A percentile compares a stretch with the other conserved stretches of the same genome.
Conservation (phyloP, 1,139 yeast genomes). For the Pichia sp. region DNA sequence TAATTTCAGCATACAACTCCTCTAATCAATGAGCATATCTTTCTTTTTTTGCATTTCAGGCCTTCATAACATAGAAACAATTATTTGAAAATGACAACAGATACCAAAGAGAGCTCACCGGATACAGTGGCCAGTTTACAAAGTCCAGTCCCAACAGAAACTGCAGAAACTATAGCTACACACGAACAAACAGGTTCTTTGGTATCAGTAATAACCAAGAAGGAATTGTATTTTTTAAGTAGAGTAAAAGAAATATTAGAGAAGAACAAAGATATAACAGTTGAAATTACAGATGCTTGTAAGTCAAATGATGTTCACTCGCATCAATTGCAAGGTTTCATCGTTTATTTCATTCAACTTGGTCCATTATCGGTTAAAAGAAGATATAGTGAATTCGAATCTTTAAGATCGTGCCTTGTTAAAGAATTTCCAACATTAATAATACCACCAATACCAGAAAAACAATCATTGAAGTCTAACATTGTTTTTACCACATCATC, state of each 20-base stretch:
- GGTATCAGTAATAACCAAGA: slow-evolving; percentile 19
- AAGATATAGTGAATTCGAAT: slow-evolving; percentile 88
- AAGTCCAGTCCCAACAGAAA: not conserved
- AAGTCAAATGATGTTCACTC: slow-evolving; percentile 67
- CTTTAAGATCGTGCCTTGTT: slow-evolving; percentile 60
- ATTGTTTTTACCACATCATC: slow-evolving; percentile 24
- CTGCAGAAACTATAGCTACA: not conserved
- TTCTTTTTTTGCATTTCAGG: not conserved
- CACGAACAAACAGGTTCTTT: slow-evolving; percentile 9
- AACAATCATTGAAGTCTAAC: slow-evolving; percentile 47
- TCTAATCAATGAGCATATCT: not conserved
- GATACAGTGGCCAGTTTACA: not conserved
- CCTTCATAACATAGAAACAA: not conserved
- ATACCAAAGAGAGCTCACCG: not conserved
- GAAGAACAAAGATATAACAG: slow-evolving; percentile 30
- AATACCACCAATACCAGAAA: slow-evolving; percentile 94
- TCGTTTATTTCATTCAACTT: slow-evolving; percentile 71
- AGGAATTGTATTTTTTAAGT: slow-evolving; percentile 24
- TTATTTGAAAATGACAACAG: not conserved
- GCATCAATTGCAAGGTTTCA: slow-evolving; percentile 43
- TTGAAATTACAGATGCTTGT: slow-evolving; percentile 67
- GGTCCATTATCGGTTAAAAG: slow-evolving; percentile 64
- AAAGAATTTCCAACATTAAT: slow-evolving; percentile 75
- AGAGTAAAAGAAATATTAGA: slow-evolving; percentile 33
- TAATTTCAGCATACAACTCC: not conserved